Conservation (phyloP, 129 eudicot species). For the Ambrosia artemisiifolia region DNA sequence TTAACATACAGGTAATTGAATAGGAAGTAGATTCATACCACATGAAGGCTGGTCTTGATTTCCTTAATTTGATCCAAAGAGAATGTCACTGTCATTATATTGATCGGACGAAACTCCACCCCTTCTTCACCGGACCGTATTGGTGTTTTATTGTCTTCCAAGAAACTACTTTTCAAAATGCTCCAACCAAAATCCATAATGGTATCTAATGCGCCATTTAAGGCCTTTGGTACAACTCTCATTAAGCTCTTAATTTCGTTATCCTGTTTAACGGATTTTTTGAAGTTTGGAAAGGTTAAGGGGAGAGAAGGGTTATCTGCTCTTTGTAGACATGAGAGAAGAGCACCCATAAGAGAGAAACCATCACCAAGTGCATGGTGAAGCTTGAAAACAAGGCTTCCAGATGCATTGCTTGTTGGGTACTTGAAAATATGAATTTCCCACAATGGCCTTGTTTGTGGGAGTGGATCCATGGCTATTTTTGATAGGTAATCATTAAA, state of each 20-base stretch:
- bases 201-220: slow-evolving; percentile 29
- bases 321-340: slow-evolving; percentile 57
- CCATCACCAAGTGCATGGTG: slow-evolving; percentile 79
- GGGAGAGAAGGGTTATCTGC: slow-evolving; percentile 57
- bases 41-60: slow-evolving; percentile 53
- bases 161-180: slow-evolving; percentile 50
- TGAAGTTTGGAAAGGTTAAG: slow-evolving; percentile 46
- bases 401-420: slow-evolving; percentile 65
- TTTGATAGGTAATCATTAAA: slow-evolving; percentile 47
- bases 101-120: slow-evolving; percentile 59
- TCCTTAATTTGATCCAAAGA: slow-evolving; percentile 56
- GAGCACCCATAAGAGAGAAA: slow-evolving; percentile 73
- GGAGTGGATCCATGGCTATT: slow-evolving; percentile 40
- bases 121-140: slow-evolving; percentile 58
- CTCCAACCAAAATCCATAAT: slow-evolving; percentile 58
- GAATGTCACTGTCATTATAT: slow-evolving; percentile 47
- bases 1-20: background rate
- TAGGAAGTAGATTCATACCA: slow-evolving; percentile 42
- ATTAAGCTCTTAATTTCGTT: slow-evolving; percentile 15
- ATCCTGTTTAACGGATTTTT: slow-evolving; percentile 12
- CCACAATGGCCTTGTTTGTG: slow-evolving; percentile 56
- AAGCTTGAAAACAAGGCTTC: slow-evolving; percentile 50
- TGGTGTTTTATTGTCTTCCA: slow-evolving; percentile 51
- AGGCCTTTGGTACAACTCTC: slow-evolving; percentile 12
- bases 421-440: slow-evolving; percentile 49